Base-by-base conservation (phyloP, 441 rosid genomes). In the Aleurites moluccanus region DNA sequence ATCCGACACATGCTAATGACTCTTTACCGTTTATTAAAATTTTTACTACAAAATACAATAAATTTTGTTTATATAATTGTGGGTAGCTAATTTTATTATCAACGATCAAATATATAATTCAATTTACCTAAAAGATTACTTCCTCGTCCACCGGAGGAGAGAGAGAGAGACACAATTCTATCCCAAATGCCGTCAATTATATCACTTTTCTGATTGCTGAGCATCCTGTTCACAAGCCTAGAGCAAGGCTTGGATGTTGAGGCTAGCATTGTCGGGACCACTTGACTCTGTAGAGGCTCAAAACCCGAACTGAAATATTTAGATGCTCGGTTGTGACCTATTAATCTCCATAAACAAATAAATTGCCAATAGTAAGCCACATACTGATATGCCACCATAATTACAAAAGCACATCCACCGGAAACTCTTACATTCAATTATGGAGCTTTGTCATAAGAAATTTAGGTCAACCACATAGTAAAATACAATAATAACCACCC, bases 391-490 rank as follows among this genome's bases (percentile, higher is more conserved):
- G 65, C 35, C 78, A 73, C 73, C 67, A 60, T 50, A 78, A 77
- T 67, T 77, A 79, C 73, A 78, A 40, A 45, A 67, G 53, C 76
- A 77, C 72, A 77, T 73, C 73, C 55, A 57, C 20, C 78, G 53
- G 68, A 69, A 80, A 67, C 49, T 42, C 73, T 76, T 56, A 73
- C 72, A 75, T 53, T 77, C 63, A 61, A 10, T 75, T 72, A 75
- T 33, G 74, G 42, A 81, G 69, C 78, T 64, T 64, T 52, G 66
- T 50, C 74, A 52, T 62, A 42, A 69, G 75, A 59, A 66, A 67
- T 76, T 69, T 55, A 76, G 33, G 78, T 59, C 72, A 70, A 66
- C 56, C 75, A 84, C 77, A 79, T 69, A 79, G 53, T 77, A 81
- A 77, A 73, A 65, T 65, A 83, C 44, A 78, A 61, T 78, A 73